A percentile compares a stretch with the other conserved stretches of the same genome.
These are phyloP conservation scores for Dothistroma pini DNA, from an alignment of 2,329 filamentous ascomycete species.

Conservation along the genomic window DNA sequence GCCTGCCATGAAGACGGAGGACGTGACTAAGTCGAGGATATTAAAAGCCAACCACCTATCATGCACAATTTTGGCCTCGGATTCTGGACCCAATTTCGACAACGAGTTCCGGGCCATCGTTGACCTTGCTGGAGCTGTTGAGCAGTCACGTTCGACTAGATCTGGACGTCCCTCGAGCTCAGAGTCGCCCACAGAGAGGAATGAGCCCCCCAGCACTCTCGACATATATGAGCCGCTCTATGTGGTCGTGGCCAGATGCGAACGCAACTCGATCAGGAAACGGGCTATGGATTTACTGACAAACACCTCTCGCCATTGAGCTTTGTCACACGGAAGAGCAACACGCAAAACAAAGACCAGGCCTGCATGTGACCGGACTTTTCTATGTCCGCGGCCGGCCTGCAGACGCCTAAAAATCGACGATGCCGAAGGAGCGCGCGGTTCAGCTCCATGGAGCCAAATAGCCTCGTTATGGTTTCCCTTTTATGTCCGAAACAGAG, in stretches of 20 bases:
- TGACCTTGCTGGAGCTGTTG: constrained; percentile 28
- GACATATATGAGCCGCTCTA: constrained; percentile 28
- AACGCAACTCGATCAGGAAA: constrained; percentile 14
- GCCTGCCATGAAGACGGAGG: constrained; percentile 27
- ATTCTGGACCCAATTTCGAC: constrained; percentile 23
- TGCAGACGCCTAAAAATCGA: not conserved
- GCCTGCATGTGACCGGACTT: not conserved
- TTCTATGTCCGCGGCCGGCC: not conserved
- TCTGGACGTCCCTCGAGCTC: constrained; percentile 10
- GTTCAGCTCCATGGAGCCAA: not conserved
- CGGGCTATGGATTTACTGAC: constrained; percentile 20
- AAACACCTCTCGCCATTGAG: constrained; percentile 5
- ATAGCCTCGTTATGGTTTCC: not conserved
- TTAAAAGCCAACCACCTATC: constrained; percentile 35
- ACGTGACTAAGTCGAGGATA: constrained; percentile 29
- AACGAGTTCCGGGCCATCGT: constrained; percentile 32
- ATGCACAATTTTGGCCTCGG: constrained; percentile 31
- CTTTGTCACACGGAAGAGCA: not conserved
- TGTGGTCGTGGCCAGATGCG: constrained; percentile 27
- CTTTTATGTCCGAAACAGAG: not conserved
- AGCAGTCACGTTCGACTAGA: constrained; percentile 15
- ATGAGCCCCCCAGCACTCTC: constrained; percentile 15
- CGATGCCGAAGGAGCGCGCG: not conserved
- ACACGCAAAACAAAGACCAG: not conserved
- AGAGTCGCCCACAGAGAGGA: constrained; percentile 11